Evolutionary conservation across 2,329 filamentous ascomycete species (phyloP).

Genomic region (Aspergillus niger): DNA sequence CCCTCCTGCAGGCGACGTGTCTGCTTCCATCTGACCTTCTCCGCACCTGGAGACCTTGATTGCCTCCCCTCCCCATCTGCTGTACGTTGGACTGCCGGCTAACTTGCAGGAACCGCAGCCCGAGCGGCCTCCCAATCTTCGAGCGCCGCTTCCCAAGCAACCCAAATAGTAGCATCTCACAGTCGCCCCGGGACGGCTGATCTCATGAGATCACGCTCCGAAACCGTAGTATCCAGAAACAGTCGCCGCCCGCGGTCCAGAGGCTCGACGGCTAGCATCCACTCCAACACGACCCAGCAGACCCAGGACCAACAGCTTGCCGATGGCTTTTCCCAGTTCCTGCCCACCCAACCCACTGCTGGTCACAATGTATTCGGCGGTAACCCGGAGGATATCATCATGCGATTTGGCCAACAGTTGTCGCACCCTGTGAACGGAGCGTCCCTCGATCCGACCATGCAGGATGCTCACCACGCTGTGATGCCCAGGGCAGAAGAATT

Average conservation of each 20-base stretch:
- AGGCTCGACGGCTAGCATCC: constrained; percentile 51
- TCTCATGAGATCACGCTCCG: constrained; percentile 44
- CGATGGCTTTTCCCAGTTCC: constrained; percentile 43
- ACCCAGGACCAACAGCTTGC: constrained; percentile 45
- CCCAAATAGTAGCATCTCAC: constrained; percentile 39
- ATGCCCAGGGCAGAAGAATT: constrained; percentile 44
- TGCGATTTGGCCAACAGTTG: constrained; percentile 47
- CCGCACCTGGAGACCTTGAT: background rate
- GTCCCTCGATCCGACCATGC: constrained; percentile 41
- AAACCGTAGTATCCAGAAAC: constrained; percentile 42
- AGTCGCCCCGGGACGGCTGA: constrained; percentile 46
- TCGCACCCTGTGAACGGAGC: constrained; percentile 40
- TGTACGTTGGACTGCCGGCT: constrained; percentile 13
- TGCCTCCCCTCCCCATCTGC: constrained; percentile 7
- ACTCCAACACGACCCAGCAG: constrained; percentile 50
- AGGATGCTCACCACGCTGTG: constrained; percentile 38
- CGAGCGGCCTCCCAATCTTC: constrained; percentile 41
- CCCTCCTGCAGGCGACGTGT: constrained; percentile 13
- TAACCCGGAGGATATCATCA: constrained; percentile 50
- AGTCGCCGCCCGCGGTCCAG: constrained; percentile 47
- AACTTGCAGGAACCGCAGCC: constrained; percentile 26
- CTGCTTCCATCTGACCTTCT: constrained; percentile 2
- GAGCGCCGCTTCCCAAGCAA: constrained; percentile 41
- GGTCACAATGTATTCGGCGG: constrained; percentile 40
- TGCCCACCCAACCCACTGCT: constrained; percentile 36